Base-by-base conservation (phyloP, 768 basidiomycete genomes). In the Tylopilus sp. region DNA sequence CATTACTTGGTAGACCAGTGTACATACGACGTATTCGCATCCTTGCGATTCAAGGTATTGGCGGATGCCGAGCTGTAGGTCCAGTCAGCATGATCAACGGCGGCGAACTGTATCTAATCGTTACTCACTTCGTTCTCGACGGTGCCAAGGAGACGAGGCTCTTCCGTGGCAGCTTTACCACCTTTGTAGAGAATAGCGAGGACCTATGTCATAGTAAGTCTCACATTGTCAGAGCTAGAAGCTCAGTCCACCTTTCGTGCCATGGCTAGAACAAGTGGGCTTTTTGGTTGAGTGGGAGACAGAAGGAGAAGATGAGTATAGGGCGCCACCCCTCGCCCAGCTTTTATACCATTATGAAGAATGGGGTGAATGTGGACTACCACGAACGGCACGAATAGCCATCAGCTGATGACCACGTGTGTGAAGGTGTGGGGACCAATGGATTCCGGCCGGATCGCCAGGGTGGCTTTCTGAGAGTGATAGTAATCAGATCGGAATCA, bases 71-170 rank as follows among this genome's bases (percentile, higher is more conserved):
- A 94, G 82, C 85, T 90, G 51, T 15, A 42, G 21, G 45, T 39
- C 11, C n/a, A 6, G 38, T 50, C 26, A 56, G 47, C 5, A 49
- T 9, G 23, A 12, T 39, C 17, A 17, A 47, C 22, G 11, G 38
- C 23, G 11, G 11, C 17, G 4, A 22, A 48, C 25, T 20, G 42
- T 42, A 40, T 44, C 17, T 30, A 6, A 4, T 35, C 21, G 17
- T 44, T 39, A 48, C 65, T 25, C 61, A 83, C 87, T 76, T 83
- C 75, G 71, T 92, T 93, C 70, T 93, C 86, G 51, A 82, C 76
- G 18, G 90, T 88, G 45, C 90, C 90, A 21, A 91, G 75, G 22
- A 91, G 81, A 68, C 87, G 83, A 36, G 85, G 79, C 68, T 91
- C 87, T 58, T 84, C 71, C 57, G 70, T 57, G 51, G 88, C 87